These are phyloP conservation scores for Epichloe baconii DNA, from an alignment of 2,329 filamentous ascomycete species.

Conservation along the genomic window DNA sequence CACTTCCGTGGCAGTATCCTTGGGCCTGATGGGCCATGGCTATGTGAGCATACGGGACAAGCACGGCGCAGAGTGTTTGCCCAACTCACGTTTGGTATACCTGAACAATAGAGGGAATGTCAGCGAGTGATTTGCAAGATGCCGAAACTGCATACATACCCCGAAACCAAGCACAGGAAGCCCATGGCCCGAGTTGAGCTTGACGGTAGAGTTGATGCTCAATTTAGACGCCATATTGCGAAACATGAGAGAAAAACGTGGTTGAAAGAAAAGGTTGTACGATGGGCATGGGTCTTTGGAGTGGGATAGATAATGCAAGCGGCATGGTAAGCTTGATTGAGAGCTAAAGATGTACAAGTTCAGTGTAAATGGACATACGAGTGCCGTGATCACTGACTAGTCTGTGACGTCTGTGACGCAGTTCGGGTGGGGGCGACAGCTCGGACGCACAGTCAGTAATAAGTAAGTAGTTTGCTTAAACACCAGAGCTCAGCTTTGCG, in stretches of 20 bases:
- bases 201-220: slow-evolving; percentile 32
- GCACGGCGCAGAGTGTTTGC: too few relatives aligned
- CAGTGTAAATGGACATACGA: too few relatives aligned
- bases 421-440: too few relatives aligned
- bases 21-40: slow-evolving; percentile 11
- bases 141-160: slow-evolving; percentile 18
- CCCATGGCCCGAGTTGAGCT: slow-evolving; percentile 41
- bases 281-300: too few relatives aligned
- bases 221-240: slow-evolving; percentile 33
- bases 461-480: not conserved
- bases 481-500: too few relatives aligned
- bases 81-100: slow-evolving; percentile 38
- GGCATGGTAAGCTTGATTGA: too few relatives aligned
- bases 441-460: too few relatives aligned
- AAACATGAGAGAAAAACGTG: slow-evolving; percentile 4
- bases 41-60: not conserved
- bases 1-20: slow-evolving; percentile 20
- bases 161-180: slow-evolving; percentile 41
- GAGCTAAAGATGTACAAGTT: too few relatives aligned
- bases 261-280: not conserved
- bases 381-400: too few relatives aligned
- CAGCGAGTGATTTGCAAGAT: not conserved
- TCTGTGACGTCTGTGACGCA: too few relatives aligned
- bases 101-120: slow-evolving; percentile 16
- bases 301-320: too few relatives aligned